Base-by-base conservation (phyloP, 2,329 filamentous ascomycete genomes). In the Fusarium agapanthi region DNA sequence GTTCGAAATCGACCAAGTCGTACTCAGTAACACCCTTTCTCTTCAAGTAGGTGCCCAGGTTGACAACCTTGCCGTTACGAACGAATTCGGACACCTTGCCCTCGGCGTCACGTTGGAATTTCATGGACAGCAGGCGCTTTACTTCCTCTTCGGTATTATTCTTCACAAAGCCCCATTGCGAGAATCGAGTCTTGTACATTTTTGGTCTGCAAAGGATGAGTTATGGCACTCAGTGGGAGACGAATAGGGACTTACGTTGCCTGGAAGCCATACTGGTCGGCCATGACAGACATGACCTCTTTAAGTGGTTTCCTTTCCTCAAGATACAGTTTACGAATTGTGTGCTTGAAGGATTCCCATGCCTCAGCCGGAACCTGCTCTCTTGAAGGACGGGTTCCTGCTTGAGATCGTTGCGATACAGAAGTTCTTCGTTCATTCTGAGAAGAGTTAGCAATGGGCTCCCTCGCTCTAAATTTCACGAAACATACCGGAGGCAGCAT, bases 151-250 rank as follows among this genome's bases (percentile, higher is more conserved):
- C 86, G 45, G 85, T 87, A 68, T 87, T 87, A 65, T 88, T 87
- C 79, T 88, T 88, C 44, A 85, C 86, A 68, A 88, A 88, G 1
- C 86, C 86, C 86, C 86, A 88, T 68, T 87, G 85, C 20, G 86
- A 86, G 73, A 87, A 87, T 30, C 86, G 81, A n/a, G 86, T 87
- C 75, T 88, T 88, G 77, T 88, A 88, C 86, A 88, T 88, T 71
- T 87, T 86, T 24, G 86, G 85, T 24, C 86, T 87, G 54, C 8
- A 11, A 28, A 35, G 15, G 35, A 47, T 69, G 54, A 79, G 76
- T 59, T 51, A 67, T 48, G 47, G 32, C 26, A 20, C 51, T 18
- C 22, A 8, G 9, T 9, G 5, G 7, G 12, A 7, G 9, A 8
- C 26, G 35, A 10, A 26, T 40, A 8, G 9, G 34, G 51, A 79